Percentiles rank a stretch among this genome's conserved stretches.
These are phyloP conservation scores for Metarhizium sp. DNA, from an alignment of 2,329 filamentous ascomycete species.

Conservation along the genomic window DNA sequence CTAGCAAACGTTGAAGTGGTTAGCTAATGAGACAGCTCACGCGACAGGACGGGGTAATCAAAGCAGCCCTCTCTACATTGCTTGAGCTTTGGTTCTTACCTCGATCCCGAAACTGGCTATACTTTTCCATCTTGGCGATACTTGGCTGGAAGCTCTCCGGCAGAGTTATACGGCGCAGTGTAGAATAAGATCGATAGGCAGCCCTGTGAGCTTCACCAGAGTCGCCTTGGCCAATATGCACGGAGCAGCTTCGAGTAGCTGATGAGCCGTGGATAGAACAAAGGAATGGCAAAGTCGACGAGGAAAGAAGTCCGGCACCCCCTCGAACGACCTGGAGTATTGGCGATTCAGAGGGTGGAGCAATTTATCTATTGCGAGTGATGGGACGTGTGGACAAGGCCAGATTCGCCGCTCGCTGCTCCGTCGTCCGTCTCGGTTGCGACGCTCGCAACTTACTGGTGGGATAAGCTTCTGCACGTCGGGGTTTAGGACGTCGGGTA, in stretches of 20 bases:
- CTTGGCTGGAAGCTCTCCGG: neutral
- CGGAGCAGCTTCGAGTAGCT: neutral
- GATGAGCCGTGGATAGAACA: neutral
- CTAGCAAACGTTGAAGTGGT: conserved; percentile 33
- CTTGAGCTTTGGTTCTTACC: conserved; percentile 40
- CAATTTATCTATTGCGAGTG: neutral
- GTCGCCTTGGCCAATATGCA: neutral
- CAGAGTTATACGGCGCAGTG: neutral
- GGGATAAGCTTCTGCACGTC: neutral
- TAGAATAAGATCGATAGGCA: neutral
- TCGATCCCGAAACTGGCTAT: conserved; percentile 84
- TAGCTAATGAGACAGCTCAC: neutral
- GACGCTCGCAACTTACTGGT: neutral
- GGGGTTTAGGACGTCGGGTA: neutral
- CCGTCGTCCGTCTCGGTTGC: neutral
- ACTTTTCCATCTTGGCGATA: conserved; percentile 68
- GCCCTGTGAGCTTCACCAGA: neutral
- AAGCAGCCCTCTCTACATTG: neutral
- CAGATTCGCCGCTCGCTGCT: neutral
- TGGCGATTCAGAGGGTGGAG: neutral
- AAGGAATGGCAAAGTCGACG: neutral
- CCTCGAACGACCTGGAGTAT: neutral
- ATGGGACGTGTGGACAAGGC: neutral
- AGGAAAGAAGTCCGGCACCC: neutral
- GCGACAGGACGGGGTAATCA: no score